Conservation (phyloP, 2,329 filamentous ascomycete species). For the Exophiala sp. region DNA sequence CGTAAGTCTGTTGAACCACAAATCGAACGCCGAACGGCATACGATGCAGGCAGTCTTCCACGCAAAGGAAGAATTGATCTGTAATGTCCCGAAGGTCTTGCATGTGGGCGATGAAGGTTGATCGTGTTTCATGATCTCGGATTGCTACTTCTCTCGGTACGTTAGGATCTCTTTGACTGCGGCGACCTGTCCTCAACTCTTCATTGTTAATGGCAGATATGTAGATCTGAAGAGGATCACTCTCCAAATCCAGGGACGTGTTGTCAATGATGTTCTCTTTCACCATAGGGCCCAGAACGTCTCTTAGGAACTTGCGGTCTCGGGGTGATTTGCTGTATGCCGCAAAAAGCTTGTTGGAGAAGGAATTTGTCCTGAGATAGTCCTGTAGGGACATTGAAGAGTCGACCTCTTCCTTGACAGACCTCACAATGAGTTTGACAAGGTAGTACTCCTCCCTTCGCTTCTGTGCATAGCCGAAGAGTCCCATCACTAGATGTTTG, state of each 20-base stretch:
- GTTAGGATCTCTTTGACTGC: constrained; percentile 76
- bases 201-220: constrained; percentile 94
- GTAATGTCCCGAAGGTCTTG: constrained; percentile 92
- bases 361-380: constrained; percentile 83
- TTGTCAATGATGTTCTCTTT: constrained; percentile 92
- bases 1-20: constrained; percentile 79
- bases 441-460: constrained; percentile 95
- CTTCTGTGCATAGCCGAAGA: constrained; percentile 97
- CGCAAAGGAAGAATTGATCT: constrained; percentile 76
- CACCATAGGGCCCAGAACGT: constrained; percentile 78
- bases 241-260: constrained; percentile 84
- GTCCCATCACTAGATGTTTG: constrained; percentile 89
- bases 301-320: constrained; percentile 87
- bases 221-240: constrained; percentile 96
- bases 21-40: constrained; percentile 94
- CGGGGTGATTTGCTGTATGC: constrained; percentile 89
- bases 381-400: constrained; percentile 71
- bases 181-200: constrained; percentile 83
- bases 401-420: constrained; percentile 82
- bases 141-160: constrained; percentile 93
- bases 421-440: constrained; percentile 78
- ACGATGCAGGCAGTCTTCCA: constrained; percentile 78
- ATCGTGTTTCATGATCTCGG: constrained; percentile 85
- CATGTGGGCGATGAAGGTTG: constrained; percentile 89
- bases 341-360: constrained; percentile 81